phyloP scores from a whole-genome alignment of 1,284 basidiomycete species.

The Leccinum solheimii region DNA sequence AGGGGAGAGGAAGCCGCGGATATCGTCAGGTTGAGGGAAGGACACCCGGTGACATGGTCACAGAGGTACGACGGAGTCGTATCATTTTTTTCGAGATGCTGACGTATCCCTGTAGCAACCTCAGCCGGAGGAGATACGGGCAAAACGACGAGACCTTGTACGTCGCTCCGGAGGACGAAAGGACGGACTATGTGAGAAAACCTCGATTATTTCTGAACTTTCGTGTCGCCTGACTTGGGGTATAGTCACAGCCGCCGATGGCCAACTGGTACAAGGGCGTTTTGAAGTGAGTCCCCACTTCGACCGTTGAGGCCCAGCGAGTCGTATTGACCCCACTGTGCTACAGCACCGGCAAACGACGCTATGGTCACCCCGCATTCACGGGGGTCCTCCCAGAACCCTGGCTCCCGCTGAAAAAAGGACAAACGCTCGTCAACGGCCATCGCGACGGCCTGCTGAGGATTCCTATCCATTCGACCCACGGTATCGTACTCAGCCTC shows the following conservation, averaged over 20 bases:
- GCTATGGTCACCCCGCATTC: slow-evolving; percentile 90
- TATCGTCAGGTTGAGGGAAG: slow-evolving; percentile 67
- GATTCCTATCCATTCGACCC: slow-evolving; percentile 42
- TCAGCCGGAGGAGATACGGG: slow-evolving; percentile 82
- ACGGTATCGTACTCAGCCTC: slow-evolving; percentile 74
- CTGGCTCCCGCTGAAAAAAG: slow-evolving; percentile 87
- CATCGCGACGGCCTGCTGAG: slow-evolving; percentile 36
- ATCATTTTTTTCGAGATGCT: slow-evolving; percentile 5
- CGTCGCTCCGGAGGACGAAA: slow-evolving; percentile 86
- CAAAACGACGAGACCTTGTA: slow-evolving; percentile 94
- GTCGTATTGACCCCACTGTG: background rate
- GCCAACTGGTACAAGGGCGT: slow-evolving; percentile 90
- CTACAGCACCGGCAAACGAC: slow-evolving; percentile 76
- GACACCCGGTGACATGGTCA: slow-evolving; percentile 81
- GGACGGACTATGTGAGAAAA: slow-evolving; percentile 82
- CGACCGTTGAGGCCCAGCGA: background rate
- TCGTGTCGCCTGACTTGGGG: slow-evolving; percentile 8
- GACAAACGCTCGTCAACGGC: slow-evolving; percentile 66
- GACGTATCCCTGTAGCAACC: slow-evolving; percentile 52
- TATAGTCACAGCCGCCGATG: slow-evolving; percentile 90
- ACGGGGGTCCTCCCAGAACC: slow-evolving; percentile 86
- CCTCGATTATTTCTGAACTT: background rate
- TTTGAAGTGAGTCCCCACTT: slow-evolving; percentile 64
- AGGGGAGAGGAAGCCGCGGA: slow-evolving; percentile 81
- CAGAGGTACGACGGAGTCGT: slow-evolving; percentile 60